These are phyloP conservation scores for Poteriospumella lacustris DNA, from an alignment of 108 stramenopile species.

Conservation along the genomic window DNA sequence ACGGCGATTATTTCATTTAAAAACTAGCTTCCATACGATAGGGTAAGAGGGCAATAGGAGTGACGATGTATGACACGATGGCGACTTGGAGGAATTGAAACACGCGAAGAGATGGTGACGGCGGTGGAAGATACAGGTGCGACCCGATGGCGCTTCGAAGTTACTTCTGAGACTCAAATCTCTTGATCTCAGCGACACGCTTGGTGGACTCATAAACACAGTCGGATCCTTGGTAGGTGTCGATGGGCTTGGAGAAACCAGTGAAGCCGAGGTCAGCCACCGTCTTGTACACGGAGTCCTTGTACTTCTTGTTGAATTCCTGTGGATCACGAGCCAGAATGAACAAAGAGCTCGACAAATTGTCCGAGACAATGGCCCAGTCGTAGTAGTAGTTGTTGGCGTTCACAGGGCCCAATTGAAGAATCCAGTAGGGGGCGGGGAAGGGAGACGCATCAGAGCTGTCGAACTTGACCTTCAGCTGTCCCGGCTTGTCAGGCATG, in stretches of 20 bases:
- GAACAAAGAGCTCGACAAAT: not conserved
- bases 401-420: conserved; percentile 12
- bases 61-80: too few species aligned
- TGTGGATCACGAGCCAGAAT: not conserved
- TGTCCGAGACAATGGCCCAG: not conserved
- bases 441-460: not conserved
- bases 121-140: too few species aligned
- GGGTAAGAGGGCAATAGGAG: too few species aligned
- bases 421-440: conserved; percentile 13
- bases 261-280: conserved; percentile 3
- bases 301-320: not conserved
- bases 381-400: not conserved
- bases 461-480: conserved; percentile 9
- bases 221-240: not conserved
- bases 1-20: too few species aligned
- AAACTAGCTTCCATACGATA: too few species aligned
- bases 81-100: too few species aligned
- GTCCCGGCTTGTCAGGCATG: not conserved
- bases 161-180: not conserved
- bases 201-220: not conserved
- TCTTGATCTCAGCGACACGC: not conserved
- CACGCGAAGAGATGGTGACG: too few species aligned
- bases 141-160: not conserved
- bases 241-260: not conserved
- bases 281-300: not conserved